Evolutionary conservation across 129 eudicot genomes (phyloP), one percentile per base, ranked within the genome.

Genomic region (Ambrosia artemisiifolia): DNA sequence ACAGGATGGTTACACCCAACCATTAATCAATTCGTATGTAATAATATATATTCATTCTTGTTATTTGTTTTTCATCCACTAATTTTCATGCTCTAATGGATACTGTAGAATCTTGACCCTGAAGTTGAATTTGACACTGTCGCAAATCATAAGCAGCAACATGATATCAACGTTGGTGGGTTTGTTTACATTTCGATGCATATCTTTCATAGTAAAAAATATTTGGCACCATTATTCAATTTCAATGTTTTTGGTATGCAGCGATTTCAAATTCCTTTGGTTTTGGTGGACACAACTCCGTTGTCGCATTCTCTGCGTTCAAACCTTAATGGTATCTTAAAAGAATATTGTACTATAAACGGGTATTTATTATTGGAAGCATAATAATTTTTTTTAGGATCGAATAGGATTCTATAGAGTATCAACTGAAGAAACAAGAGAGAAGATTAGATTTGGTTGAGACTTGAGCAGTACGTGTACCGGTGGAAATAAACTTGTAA

Each of bases 1-100:
- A 85, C 95, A 3, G 95, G 95, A 72, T 91, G 97, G 97, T 57
- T 91, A 73, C 97, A 91, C 74, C 97, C 97, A 7, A 74, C 90
- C 5, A 91, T 91, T 5, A 91, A 88, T 60, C 97, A 91, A 82
- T 88, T 83, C 71, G 97, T 91, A 81, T 17, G 95, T 80, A 6
- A 38, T 64, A n/a, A 24, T 24, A 24, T 24, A 24, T 24, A 32
- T 34, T 1, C 28, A 65, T 40, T 20, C 34, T 24, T 5, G 5
- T 50, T n/a, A 16, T 50, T 16, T 4, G 20, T 50, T 20, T 8
- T 17, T 40, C 44, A 40, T 40, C 43, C 0, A 19, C 33, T 9
- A 19, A 7, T 55, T 8, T n/a, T 9, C 63, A 56, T 20, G 13
- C 13, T 8, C 9, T 2, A 6, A 6, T 63, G 38, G 11, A 8